Evolutionary conservation across 2,329 filamentous ascomycete species (phyloP).

Genomic region (Aspergillaceae sp.): DNA sequence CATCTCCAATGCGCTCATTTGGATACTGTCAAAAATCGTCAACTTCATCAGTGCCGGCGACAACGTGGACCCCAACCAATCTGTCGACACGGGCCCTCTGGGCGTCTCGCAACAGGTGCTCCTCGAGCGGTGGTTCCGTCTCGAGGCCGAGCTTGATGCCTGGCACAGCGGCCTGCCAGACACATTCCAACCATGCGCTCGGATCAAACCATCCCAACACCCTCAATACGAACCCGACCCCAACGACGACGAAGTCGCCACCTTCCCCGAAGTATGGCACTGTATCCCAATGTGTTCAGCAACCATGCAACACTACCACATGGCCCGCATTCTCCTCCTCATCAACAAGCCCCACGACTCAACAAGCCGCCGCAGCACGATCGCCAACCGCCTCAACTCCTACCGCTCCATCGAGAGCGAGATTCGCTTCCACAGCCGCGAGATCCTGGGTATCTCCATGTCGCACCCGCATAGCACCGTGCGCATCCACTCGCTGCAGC

Average conservation of each 20-base stretch:
- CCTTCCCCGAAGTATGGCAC: conserved; percentile 54
- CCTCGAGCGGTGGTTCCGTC: conserved; percentile 42
- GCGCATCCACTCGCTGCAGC: conserved; percentile 53
- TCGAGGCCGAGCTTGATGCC: conserved; percentile 49
- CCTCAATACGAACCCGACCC: conserved; percentile 14
- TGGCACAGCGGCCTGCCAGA: conserved; percentile 54
- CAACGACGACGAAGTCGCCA: conserved; percentile 24
- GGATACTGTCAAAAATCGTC: conserved; percentile 58
- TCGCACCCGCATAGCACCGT: conserved; percentile 50
- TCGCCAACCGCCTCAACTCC: conserved; percentile 47
- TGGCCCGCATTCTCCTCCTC: conserved; percentile 35
- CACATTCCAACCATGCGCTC: conserved; percentile 51
- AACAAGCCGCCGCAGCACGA: conserved; percentile 42
- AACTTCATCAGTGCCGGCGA: conserved; percentile 56
- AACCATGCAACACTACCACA: conserved; percentile 45
- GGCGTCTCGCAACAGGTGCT: conserved; percentile 33
- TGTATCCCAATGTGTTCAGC: conserved; percentile 58
- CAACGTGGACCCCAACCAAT: conserved; percentile 30
- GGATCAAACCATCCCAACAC: conserved; percentile 32
- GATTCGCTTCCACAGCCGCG: conserved; percentile 49
- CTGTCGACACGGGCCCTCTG: conserved; percentile 20
- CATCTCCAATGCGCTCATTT: conserved; percentile 56
- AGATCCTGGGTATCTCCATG: conserved; percentile 54
- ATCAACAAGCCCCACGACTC: conserved; percentile 36
- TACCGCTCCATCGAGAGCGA: conserved; percentile 52